phyloP scores from a whole-genome alignment of 2,329 filamentous ascomycete genomes.

The Cladobotryum protrusum region DNA sequence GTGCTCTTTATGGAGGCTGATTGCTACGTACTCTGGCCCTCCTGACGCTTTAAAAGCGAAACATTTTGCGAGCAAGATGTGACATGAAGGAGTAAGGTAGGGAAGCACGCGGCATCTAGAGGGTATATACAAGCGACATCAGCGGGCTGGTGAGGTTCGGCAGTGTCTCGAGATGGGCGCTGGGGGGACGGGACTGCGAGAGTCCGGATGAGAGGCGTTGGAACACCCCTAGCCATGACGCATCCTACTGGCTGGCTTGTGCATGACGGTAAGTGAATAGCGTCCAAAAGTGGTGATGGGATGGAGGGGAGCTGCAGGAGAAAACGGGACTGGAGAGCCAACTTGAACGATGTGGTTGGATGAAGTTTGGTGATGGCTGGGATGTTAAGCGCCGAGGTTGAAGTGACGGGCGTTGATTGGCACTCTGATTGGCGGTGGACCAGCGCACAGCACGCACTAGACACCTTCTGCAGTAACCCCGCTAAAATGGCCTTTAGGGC shows the following conservation, averaged over 20 bases:
- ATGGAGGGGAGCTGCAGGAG: conserved; percentile 21
- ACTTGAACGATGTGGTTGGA: conserved; percentile 36
- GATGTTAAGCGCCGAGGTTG: conserved; percentile 33
- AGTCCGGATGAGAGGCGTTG: not conserved
- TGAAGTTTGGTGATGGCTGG: conserved; percentile 23
- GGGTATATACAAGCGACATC: conserved; percentile 42
- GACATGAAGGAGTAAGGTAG: conserved; percentile 32
- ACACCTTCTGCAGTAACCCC: not conserved
- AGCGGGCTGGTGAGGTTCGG: conserved; percentile 45
- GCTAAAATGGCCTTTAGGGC: conserved; percentile 4
- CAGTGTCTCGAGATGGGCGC: conserved; percentile 32
- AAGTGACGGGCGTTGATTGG: conserved; percentile 7
- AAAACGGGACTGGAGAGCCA: conserved; percentile 12
- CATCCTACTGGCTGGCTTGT: conserved; percentile 27
- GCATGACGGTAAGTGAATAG: conserved; percentile 35
- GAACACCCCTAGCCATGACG: conserved; percentile 21
- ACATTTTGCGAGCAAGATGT: conserved; percentile 44
- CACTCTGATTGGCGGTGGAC: conserved; percentile 20
- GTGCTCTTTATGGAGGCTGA: conserved; percentile 25
- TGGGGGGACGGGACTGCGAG: conserved; percentile 9
- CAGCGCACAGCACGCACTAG: conserved; percentile 5
- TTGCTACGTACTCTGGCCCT: conserved; percentile 33
- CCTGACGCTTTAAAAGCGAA: conserved; percentile 41
- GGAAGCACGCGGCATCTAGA: conserved; percentile 37
- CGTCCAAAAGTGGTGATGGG: conserved; percentile 27